These are phyloP conservation scores for Arachis monticola DNA, from an alignment of 331 rosid species.

Conservation along the genomic window DNA sequence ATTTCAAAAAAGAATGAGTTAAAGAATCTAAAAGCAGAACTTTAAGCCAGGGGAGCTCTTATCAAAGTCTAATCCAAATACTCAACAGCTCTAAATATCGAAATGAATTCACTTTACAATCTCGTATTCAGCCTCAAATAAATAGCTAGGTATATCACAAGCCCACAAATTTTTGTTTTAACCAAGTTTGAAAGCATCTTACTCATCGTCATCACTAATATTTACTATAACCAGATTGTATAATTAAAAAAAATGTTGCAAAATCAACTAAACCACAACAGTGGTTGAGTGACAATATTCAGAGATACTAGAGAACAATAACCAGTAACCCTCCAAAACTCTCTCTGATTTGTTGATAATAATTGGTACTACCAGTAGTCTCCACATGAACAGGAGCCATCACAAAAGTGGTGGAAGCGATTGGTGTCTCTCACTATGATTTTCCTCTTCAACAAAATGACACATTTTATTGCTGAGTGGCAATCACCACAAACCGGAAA, in stretches of 20 bases:
- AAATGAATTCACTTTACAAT: neutral
- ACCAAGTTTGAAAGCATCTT: neutral
- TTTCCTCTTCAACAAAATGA: conserved; percentile 50
- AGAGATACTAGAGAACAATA: neutral
- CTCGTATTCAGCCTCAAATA: neutral
- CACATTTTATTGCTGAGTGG: conserved; percentile 56
- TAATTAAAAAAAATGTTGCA: neutral
- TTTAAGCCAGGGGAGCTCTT: conserved; percentile 54
- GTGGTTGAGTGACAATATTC: neutral
- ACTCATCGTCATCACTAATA: neutral
- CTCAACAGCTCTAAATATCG: conserved; percentile 66
- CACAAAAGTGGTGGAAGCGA: conserved; percentile 53
- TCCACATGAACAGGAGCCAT: conserved; percentile 55
- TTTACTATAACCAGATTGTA: conserved; percentile 12
- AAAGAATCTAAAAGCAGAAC: neutral
- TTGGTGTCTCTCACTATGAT: conserved; percentile 58
- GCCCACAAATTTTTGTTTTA: neutral
- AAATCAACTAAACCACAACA: conserved; percentile 21
- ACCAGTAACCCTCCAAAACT: neutral
- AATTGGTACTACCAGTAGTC: conserved; percentile 52
- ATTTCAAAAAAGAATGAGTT: neutral
- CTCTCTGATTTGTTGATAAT: conserved; percentile 19
- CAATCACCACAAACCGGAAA: conserved; percentile 51
- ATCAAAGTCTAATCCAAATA: conserved; percentile 85
- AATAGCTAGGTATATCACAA: too few species aligned